phyloP scores from a whole-genome alignment of 2,329 filamentous ascomycete genomes.

The Celoporthe dispersa region DNA sequence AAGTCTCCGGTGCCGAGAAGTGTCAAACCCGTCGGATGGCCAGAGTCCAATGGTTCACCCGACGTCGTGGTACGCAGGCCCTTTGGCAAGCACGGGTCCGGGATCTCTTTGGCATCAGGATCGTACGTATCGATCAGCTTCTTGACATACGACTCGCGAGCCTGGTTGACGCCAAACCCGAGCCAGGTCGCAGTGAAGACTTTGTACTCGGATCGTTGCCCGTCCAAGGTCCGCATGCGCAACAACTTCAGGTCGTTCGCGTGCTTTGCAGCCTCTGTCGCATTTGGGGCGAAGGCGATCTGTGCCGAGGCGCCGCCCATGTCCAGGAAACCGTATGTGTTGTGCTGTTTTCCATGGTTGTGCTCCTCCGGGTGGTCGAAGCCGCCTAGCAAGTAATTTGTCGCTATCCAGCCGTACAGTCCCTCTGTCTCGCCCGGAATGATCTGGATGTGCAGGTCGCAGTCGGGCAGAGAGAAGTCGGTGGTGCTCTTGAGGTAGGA shows the following conservation, averaged over 20 bases:
- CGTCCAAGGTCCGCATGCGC: slow-evolving; percentile 82
- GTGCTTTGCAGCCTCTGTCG: slow-evolving; percentile 87
- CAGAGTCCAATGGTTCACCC: slow-evolving; percentile 58
- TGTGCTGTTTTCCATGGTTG: slow-evolving; percentile 82
- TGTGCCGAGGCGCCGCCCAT: slow-evolving; percentile 98
- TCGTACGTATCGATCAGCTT: slow-evolving; percentile 70
- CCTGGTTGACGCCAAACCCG: slow-evolving; percentile 95
- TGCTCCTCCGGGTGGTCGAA: slow-evolving; percentile 80
- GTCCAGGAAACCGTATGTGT: slow-evolving; percentile 96
- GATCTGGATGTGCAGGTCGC: slow-evolving; percentile 85
- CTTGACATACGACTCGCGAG: slow-evolving; percentile 82
- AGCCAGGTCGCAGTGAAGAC: slow-evolving; percentile 98
- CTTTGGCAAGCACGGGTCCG: slow-evolving; percentile 87
- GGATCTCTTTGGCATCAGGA: slow-evolving; percentile 67
- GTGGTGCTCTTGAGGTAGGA: slow-evolving; percentile 78
- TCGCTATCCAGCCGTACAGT: slow-evolving; percentile 95
- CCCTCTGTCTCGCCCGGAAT: slow-evolving; percentile 96
- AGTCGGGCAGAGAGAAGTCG: slow-evolving; percentile 86
- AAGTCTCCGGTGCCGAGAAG: slow-evolving; percentile 87
- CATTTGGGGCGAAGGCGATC: slow-evolving; percentile 95
- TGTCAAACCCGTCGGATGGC: slow-evolving; percentile 46
- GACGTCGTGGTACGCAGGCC: slow-evolving; percentile 75
- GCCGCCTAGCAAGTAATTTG: slow-evolving; percentile 91
- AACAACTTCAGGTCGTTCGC: slow-evolving; percentile 86
- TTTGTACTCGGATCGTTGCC: slow-evolving; percentile 76